Evolutionary conservation across 257 asterid genomes (phyloP).

Genomic region (Plantago major): DNA sequence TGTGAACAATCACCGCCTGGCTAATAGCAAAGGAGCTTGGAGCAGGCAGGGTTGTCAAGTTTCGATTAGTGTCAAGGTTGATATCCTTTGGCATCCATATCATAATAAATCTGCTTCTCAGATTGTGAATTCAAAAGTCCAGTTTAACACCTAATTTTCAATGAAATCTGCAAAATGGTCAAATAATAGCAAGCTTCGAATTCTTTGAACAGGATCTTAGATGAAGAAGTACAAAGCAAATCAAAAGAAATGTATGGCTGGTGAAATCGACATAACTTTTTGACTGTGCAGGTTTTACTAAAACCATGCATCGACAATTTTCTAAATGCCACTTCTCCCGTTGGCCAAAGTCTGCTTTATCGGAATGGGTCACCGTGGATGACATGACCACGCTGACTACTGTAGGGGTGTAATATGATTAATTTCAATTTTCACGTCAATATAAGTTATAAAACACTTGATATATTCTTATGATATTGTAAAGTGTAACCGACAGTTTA

Average conservation of each 20-base stretch:
- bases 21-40: conserved; percentile 83
- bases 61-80: conserved; percentile 55
- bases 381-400: too few species aligned
- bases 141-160: too few species aligned
- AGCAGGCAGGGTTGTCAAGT: conserved; percentile 66
- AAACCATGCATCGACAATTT: conserved; percentile 93
- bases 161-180: too few species aligned
- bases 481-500: too few species aligned
- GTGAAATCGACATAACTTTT: conserved; percentile 45
- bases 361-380: conserved; percentile 71
- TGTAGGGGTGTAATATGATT: too few species aligned
- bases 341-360: conserved; percentile 92
- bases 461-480: too few species aligned
- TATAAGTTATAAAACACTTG: too few species aligned
- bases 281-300: conserved; percentile 84
- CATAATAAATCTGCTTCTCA: not conserved
- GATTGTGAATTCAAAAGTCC: too few species aligned
- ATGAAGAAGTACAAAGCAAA: conserved; percentile 52
- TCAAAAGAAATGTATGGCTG: conserved; percentile 68
- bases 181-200: too few species aligned
- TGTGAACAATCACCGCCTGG: conserved; percentile 64
- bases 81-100: conserved; percentile 9
- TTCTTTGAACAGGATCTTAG: conserved; percentile 49
- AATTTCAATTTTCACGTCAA: too few species aligned
- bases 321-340: conserved; percentile 63